Evolutionary conservation across 495 filamentous ascomycete species (phyloP).

Genomic region (Bacidia gigantensis): DNA sequence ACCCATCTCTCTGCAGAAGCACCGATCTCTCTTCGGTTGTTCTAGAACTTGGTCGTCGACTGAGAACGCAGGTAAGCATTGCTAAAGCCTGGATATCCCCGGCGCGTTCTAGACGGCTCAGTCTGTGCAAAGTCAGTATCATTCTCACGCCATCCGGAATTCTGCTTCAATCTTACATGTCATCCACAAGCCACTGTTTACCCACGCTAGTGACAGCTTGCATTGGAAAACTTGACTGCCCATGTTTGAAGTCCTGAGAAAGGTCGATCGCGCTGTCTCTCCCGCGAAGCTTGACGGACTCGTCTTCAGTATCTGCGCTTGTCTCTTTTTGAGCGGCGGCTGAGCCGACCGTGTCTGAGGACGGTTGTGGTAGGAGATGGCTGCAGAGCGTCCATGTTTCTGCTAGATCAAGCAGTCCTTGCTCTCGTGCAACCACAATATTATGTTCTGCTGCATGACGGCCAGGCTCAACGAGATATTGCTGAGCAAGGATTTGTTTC

Average conservation of each 20-base stretch:
- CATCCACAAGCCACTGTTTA: slow-evolving; percentile 51
- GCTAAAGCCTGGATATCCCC: slow-evolving; percentile 89
- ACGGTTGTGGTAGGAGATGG: slow-evolving; percentile 45
- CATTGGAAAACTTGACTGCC: too few species aligned
- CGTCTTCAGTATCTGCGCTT: not conserved
- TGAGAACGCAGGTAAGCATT: slow-evolving; percentile 84
- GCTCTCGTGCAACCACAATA: slow-evolving; percentile 56
- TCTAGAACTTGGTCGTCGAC: too few species aligned
- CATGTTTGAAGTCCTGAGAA: slow-evolving; percentile 20
- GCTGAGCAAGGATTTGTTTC: slow-evolving; percentile 56
- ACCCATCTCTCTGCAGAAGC: too few species aligned
- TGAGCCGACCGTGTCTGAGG: not conserved
- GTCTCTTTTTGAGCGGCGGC: not conserved
- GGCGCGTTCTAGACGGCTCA: slow-evolving; percentile 63
- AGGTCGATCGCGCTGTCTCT: slow-evolving; percentile 27
- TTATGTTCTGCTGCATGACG: slow-evolving; percentile 73
- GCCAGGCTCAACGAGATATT: slow-evolving; percentile 79
- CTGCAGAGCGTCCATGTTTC: slow-evolving; percentile 74
- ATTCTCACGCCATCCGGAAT: not conserved
- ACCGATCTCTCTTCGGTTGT: too few species aligned
- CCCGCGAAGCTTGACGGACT: slow-evolving; percentile 11
- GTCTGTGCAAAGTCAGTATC: slow-evolving; percentile 29
- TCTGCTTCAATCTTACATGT: too few species aligned
- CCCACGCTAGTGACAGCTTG: slow-evolving; percentile 44
- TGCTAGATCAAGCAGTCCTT: slow-evolving; percentile 60